phyloP scores from a whole-genome alignment of 2,329 filamentous ascomycete genomes.

The Neonectria hederae region DNA sequence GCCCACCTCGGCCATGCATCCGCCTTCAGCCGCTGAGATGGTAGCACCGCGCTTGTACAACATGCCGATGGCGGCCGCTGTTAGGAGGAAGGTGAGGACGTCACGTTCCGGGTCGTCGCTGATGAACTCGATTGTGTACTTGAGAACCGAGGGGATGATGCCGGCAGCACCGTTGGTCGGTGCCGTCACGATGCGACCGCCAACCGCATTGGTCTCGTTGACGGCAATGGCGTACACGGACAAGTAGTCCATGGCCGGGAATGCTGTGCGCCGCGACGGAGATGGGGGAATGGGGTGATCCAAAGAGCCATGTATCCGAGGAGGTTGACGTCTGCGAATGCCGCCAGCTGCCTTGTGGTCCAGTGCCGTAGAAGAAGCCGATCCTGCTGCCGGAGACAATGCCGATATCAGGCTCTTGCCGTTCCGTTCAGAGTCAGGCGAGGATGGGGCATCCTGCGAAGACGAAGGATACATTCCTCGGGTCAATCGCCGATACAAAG shows the following conservation, averaged over 20 bases:
- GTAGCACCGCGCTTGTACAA: conserved; percentile 63
- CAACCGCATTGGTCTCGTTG: conserved; percentile 62
- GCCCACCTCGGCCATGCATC: conserved; percentile 64
- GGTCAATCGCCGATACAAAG: conserved; percentile 55
- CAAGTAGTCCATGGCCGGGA: conserved; percentile 61
- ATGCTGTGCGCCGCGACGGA: conserved; percentile 56
- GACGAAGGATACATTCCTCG: conserved; percentile 55
- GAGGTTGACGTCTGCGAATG: conserved; percentile 42
- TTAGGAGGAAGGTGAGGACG: conserved; percentile 59
- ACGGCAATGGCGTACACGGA: conserved; percentile 62
- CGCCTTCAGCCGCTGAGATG: conserved; percentile 61
- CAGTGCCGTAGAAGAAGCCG: neutral
- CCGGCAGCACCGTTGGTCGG: conserved; percentile 62
- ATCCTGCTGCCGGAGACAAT: neutral
- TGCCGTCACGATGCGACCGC: conserved; percentile 61
- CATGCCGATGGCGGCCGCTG: conserved; percentile 61
- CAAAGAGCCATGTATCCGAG: conserved; percentile 56
- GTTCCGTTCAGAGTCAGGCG: neutral
- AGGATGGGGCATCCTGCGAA: neutral
- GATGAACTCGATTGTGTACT: conserved; percentile 60
- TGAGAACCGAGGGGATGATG: conserved; percentile 61
- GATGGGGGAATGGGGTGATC: conserved; percentile 58
- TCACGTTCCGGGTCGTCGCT: conserved; percentile 61
- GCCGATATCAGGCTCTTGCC: neutral
- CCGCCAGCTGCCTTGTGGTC: neutral